Percentiles rank a stretch among this genome's conserved stretches.
These are phyloP conservation scores for Fusarium tuaranense DNA, from an alignment of 2,329 filamentous ascomycete species.

Conservation along the genomic window DNA sequence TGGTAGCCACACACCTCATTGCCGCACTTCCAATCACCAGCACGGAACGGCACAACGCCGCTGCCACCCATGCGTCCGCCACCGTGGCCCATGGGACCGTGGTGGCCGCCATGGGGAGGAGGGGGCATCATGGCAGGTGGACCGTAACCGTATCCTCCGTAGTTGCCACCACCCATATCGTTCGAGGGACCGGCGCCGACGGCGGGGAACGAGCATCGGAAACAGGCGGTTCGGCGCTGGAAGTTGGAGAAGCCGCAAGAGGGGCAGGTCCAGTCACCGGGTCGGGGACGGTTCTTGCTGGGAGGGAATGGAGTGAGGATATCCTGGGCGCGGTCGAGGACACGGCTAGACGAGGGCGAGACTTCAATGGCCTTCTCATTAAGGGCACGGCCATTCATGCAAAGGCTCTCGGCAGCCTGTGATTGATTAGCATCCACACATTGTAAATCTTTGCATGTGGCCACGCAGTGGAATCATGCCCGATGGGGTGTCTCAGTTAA, in stretches of 20 bases:
- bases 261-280: conserved; percentile 98
- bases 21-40: conserved; percentile 98
- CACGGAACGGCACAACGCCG: conserved; percentile 94
- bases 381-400: conserved; percentile 98
- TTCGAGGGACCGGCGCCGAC: conserved; percentile 80
- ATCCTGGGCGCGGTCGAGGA: conserved; percentile 93
- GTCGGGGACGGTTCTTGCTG: conserved; percentile 96
- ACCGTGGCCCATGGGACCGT: conserved; percentile 66
- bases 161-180: conserved; percentile 75
- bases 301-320: conserved; percentile 98
- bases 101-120: conserved; percentile 75
- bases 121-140: conserved; percentile 86
- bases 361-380: conserved; percentile 99
- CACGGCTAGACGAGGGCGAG: conserved; percentile 95
- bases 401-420: conserved; percentile 94
- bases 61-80: conserved; percentile 82
- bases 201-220: conserved; percentile 99
- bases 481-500: conserved; percentile 30
- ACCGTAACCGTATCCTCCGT: conserved; percentile 67
- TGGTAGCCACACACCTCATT: conserved; percentile 98
- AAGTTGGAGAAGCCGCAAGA: conserved; percentile 99
- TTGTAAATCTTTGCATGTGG: background rate
- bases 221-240: conserved; percentile 97
- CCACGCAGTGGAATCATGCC: background rate
- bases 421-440: conserved; percentile 22